Percentiles rank a stretch among this genome's conserved stretches.
Evolutionary conservation across 2,329 filamentous ascomycete genomes (phyloP).

Genomic region (Sclerotinia nivalis): DNA sequence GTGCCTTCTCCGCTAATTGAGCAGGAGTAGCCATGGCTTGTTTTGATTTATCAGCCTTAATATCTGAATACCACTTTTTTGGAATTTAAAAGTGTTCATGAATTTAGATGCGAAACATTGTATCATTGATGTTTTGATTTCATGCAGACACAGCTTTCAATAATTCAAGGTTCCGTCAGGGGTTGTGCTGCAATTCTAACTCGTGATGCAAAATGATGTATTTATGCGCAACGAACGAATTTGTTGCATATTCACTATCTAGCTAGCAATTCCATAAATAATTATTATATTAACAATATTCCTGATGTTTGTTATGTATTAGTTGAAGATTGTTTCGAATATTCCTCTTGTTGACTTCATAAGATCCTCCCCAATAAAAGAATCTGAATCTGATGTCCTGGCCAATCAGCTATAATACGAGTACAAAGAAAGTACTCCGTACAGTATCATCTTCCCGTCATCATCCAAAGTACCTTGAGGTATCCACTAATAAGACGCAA

Average conservation of each 20-base stretch:
- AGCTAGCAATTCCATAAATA: background rate
- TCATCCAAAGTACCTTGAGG: background rate
- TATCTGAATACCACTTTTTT: background rate
- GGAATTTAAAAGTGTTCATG: background rate
- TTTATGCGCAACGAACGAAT: slow-evolving; percentile 3
- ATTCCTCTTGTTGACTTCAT: background rate
- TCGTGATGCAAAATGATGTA: background rate
- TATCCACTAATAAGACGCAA: background rate
- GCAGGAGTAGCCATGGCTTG: slow-evolving; percentile 30
- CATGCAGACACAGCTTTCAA: background rate
- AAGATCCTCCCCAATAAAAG: background rate
- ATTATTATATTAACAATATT: background rate
- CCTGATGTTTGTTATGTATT: background rate
- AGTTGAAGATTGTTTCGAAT: background rate
- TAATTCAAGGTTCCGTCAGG: background rate
- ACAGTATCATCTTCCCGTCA: background rate
- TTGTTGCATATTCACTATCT: background rate
- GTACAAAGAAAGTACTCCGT: background rate
- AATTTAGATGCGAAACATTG: background rate
- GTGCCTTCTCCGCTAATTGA: slow-evolving; percentile 33
- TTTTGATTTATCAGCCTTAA: background rate
- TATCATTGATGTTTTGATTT: background rate
- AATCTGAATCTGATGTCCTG: background rate
- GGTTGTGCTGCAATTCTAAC: background rate
- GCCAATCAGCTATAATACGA: background rate